These are phyloP conservation scores for Cladosporium sp. DNA, from an alignment of 2,329 filamentous ascomycete genomes.

Conservation along the genomic window DNA sequence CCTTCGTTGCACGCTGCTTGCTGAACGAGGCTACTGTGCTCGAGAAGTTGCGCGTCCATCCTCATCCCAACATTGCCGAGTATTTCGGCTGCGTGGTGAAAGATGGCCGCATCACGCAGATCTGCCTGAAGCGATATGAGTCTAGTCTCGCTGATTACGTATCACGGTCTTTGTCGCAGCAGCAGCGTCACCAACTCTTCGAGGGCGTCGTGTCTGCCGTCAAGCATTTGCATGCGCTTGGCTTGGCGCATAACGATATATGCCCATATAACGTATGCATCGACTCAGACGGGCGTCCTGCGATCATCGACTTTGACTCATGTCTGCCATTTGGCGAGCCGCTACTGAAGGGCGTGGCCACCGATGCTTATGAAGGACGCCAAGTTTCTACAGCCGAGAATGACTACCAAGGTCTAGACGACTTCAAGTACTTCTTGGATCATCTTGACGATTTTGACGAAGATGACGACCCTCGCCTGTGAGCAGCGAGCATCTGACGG, in stretches of 20 bases:
- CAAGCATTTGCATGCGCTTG: slow-evolving; percentile 33
- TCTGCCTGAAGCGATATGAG: slow-evolving; percentile 26
- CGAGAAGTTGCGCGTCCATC: slow-evolving; percentile 23
- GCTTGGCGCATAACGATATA: slow-evolving; percentile 36
- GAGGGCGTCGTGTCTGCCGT: slow-evolving; percentile 27
- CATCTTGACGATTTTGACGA: not conserved
- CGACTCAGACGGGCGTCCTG: slow-evolving; percentile 25
- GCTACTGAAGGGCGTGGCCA: slow-evolving; percentile 26
- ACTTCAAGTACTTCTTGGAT: slow-evolving; percentile 7
- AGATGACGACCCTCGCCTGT: not conserved
- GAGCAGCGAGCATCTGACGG: no score
- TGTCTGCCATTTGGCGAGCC: slow-evolving; percentile 28
- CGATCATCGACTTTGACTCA: slow-evolving; percentile 37
- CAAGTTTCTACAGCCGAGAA: slow-evolving; percentile 21
- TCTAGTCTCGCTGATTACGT: slow-evolving; percentile 23
- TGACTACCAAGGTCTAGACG: slow-evolving; percentile 14
- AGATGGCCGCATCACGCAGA: slow-evolving; percentile 25
- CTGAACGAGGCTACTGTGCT: slow-evolving; percentile 25
- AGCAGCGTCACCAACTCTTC: slow-evolving; percentile 21
- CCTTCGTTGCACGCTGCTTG: slow-evolving; percentile 28
- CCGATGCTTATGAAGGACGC: slow-evolving; percentile 10
- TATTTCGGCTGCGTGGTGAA: slow-evolving; percentile 29
- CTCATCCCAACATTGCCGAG: slow-evolving; percentile 28
- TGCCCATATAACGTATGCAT: slow-evolving; percentile 35
- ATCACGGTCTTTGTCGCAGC: slow-evolving; percentile 17